Evolutionary conservation across 805 yeast species (phyloP).

Genomic region (Saccharomycopsis fibuligera): DNA sequence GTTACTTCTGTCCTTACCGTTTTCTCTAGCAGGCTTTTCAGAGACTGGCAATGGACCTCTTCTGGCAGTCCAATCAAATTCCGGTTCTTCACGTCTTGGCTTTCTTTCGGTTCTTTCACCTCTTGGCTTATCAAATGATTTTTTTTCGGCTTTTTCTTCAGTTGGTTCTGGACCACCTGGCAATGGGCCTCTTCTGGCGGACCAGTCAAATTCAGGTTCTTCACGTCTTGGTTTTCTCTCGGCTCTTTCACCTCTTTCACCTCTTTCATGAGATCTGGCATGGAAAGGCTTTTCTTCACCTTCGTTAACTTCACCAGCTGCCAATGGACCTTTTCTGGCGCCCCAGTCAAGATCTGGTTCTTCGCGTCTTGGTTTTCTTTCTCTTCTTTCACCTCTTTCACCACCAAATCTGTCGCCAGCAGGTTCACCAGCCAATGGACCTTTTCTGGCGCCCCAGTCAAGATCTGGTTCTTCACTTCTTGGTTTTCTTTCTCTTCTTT

Average conservation of each 20-base stretch:
- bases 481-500: slow-evolving; percentile 30
- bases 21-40: slow-evolving; percentile 21
- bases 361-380: slow-evolving; percentile 35
- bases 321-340: slow-evolving; percentile 34
- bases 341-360: slow-evolving; percentile 61
- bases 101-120: slow-evolving; percentile 26
- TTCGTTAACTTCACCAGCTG: too few species aligned
- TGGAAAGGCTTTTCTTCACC: slow-evolving; percentile 24
- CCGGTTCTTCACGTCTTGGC: slow-evolving; percentile 31
- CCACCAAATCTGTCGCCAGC: slow-evolving; percentile 29
- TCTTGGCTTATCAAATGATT: slow-evolving; percentile 26
- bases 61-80: slow-evolving; percentile 45
- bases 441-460: slow-evolving; percentile 40
- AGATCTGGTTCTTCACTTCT: slow-evolving; percentile 37
- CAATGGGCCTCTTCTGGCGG: slow-evolving; percentile 42
- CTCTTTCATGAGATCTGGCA: slow-evolving; percentile 28
- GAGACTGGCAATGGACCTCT: slow-evolving; percentile 33
- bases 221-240: slow-evolving; percentile 37
- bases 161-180: slow-evolving; percentile 25
- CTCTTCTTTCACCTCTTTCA: slow-evolving; percentile 29
- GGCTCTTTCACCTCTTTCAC: slow-evolving; percentile 25
- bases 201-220: slow-evolving; percentile 43
- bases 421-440: slow-evolving; percentile 22
- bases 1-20: slow-evolving; percentile 22
- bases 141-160: not conserved